Evolutionary conservation across 768 basidiomycete genomes (phyloP), one percentile per base, ranked within the genome.

Genomic region (Thelephora ganbajun): DNA sequence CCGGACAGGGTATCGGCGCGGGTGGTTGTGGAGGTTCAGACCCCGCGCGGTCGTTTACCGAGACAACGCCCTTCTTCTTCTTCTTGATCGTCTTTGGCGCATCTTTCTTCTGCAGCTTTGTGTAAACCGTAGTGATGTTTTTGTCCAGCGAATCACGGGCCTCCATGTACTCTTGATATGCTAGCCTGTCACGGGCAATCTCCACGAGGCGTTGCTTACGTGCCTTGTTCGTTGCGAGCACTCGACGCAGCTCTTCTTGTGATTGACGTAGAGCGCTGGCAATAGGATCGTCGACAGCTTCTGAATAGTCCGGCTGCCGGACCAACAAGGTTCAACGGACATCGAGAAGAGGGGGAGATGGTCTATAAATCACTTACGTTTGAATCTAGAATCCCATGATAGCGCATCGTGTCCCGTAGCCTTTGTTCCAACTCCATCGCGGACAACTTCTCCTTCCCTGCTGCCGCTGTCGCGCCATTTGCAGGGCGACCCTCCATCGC

Each of bases 241-340:
- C 85, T 5, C 66, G 68, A 9, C 83, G 77, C 5, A 99, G 73
- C 53, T 90, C 79, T 12, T 73, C 67, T 60, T 99, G 96, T 14
- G 89, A 86, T 37, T 88, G 81, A 2, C 94, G 83, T 1, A 99
- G 75, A 1, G 89, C 84, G 1, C 86, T 80, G 6, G 92, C 83
- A 44, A 99, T 87, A 30, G 93, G 92, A 62, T 99, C 96, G 59
- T 98, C 94, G 34, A 92, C 83, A 51, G 83, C 79, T 41, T 79
- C 72, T 19, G 76, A 68, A 57, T 76, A 88, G 60, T 88, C 79
- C 43, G 83, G 82, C 83, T 86, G 51, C 50, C 16, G 22, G 39
- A 22, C 19, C 16, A 4, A 22, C 39, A 14, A 41, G 39, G n/a
- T 22, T 11, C 6, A 4, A 14, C 39, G 39, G 14, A 14, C 9